A percentile compares a stretch with the other conserved stretches of the same genome.
Evolutionary conservation across 2,329 filamentous ascomycete species (phyloP).

Genomic region (Trichoderma lentiforme): DNA sequence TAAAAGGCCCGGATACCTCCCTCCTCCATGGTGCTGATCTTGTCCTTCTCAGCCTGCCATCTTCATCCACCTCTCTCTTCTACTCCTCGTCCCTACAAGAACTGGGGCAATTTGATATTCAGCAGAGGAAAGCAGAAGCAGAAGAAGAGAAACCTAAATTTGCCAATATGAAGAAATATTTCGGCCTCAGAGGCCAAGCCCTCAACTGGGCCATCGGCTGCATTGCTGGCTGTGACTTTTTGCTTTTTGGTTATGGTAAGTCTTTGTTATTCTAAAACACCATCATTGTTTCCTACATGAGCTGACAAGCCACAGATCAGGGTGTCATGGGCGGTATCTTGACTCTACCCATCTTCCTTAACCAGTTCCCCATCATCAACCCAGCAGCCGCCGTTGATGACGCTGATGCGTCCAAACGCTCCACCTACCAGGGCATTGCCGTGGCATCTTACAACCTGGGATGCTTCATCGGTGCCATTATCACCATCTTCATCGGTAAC

Average conservation of each 20-base stretch:
- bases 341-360: slow-evolving; percentile 59
- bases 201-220: slow-evolving; percentile 67
- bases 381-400: slow-evolving; percentile 39
- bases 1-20: slow-evolving; percentile 14
- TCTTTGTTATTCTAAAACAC: not conserved
- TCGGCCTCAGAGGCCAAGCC: slow-evolving; percentile 62
- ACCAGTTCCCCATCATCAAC: slow-evolving; percentile 53
- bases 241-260: slow-evolving; percentile 57
- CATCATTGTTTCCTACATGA: not conserved
- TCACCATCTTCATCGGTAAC: slow-evolving; percentile 64
- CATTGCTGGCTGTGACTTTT: slow-evolving; percentile 71
- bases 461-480: slow-evolving; percentile 61
- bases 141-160: not conserved
- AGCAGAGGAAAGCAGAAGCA: not conserved
- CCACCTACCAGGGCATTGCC: slow-evolving; percentile 52
- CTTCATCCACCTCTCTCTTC: not conserved
- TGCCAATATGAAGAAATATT: slow-evolving; percentile 44
- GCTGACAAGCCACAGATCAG: slow-evolving; percentile 54
- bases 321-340: slow-evolving; percentile 74
- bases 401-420: slow-evolving; percentile 39
- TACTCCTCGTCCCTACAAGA: not conserved
- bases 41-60: not conserved
- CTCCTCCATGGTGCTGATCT: slow-evolving; percentile 1
- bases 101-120: not conserved
- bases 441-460: slow-evolving; percentile 59